Base-by-base conservation (phyloP, 2,329 filamentous ascomycete genomes). In the Cladosporium phlei region DNA sequence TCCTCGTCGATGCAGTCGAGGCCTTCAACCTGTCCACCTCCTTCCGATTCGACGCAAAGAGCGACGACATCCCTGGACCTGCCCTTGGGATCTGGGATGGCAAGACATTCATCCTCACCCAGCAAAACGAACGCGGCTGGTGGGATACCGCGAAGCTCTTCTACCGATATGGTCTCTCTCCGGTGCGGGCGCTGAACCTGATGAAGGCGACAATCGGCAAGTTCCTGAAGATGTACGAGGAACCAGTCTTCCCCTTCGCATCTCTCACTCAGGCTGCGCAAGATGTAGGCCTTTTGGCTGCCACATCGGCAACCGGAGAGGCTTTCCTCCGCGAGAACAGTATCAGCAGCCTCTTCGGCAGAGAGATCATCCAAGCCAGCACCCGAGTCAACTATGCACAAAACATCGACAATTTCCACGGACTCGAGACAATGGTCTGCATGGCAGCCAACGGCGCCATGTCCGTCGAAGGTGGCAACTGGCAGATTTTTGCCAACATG, bases 301-400 rank as follows among this genome's bases (percentile, higher is more conserved):
- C 80, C 1, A 91, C 87, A 0, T 77, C 79, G 0, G 66, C 82
- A 7, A 88, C 89, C 0, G 93, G 90, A 4, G 74, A 82, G 50
- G 79, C 89, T 59, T 86, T 83, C 53, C 70, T 97, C 10, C 72
- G 72, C 20, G 69, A 77, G 29, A 86, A 88, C 56, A 78, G 78
- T 59, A 81, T 96, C 47, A 73, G 77, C 19, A 69, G 74, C 0
- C 63, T 71, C 0, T 97, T 95, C 62, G 74, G 83, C 0, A 78
- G 79, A 11, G 88, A 98, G 40, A 80, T 98, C 38, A 80, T 97
- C 20, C 91, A 97, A 67, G 88, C 91, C 2, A 86, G 83, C 48
- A 96, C 93, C 1, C 78, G 93, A 16, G 91, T 96, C 53, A 97
- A 97, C 66, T 98, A 96, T 67, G 93, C 86, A 1, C 88, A 90